A percentile compares a stretch with the other conserved stretches of the same genome.
Conservation (phyloP, 78 protist species). For the Dictyostelium discoideum region dicty_2.7 NC_007090.3:2513001-2513500, state of each 20-base stretch:
- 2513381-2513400: too few species aligned
- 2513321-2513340: neutral
- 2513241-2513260: neutral
- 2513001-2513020: neutral
- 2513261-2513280: neutral
- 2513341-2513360: neutral
- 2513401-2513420: neutral
- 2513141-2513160: neutral
- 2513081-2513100: neutral
- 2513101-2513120: neutral
- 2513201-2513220: neutral
- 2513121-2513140: neutral
- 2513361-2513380: too few species aligned
- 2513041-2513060: neutral
- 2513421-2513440: neutral
- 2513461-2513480: neutral
- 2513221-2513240: neutral
- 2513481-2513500: neutral
- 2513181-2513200: neutral
- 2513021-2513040: slow-evolving; percentile 31
- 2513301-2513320: neutral
- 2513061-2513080: too few species aligned
- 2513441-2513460: neutral
- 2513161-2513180: neutral
- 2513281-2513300: neutral